A percentile compares a stretch with the other conserved stretches of the same genome.
phyloP scores from a whole-genome alignment of 257 asterid species.

The Solanum piurae region DNA sequence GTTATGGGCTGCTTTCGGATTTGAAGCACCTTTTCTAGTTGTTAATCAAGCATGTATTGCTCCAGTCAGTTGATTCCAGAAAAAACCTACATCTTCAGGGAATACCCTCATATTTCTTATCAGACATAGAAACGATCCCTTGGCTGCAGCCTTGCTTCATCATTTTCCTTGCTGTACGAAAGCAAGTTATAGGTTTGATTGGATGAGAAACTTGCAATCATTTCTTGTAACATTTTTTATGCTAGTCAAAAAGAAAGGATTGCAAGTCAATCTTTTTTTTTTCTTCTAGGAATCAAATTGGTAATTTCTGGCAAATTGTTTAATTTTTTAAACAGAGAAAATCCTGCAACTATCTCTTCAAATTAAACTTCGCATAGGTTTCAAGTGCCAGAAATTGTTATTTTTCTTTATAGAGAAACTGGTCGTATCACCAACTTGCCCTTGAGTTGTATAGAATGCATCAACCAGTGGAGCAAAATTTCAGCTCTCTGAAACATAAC shows the following conservation, averaged over 20 bases:
- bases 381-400: not conserved
- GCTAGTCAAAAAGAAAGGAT: not conserved
- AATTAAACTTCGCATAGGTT: not conserved
- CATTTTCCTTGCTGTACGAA: not conserved
- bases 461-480: not conserved
- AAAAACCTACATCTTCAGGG: not conserved
- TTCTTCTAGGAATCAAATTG: not conserved
- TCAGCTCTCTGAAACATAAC: not conserved
- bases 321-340: not conserved
- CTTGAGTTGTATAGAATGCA: not conserved
- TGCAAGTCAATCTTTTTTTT: not conserved
- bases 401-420: not conserved
- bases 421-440: not conserved
- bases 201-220: not conserved
- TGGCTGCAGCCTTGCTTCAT: not conserved
- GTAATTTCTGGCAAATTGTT: not conserved
- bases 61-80: not conserved
- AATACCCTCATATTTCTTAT: not conserved
- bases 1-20: not conserved
- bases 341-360: not conserved
- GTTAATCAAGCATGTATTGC: not conserved
- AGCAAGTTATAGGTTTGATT: not conserved
- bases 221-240: not conserved
- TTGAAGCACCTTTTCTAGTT: not conserved
- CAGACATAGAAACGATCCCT: not conserved